Base-by-base conservation (phyloP, 2,329 filamentous ascomycete species). In the Cercospora sp. region DNA sequence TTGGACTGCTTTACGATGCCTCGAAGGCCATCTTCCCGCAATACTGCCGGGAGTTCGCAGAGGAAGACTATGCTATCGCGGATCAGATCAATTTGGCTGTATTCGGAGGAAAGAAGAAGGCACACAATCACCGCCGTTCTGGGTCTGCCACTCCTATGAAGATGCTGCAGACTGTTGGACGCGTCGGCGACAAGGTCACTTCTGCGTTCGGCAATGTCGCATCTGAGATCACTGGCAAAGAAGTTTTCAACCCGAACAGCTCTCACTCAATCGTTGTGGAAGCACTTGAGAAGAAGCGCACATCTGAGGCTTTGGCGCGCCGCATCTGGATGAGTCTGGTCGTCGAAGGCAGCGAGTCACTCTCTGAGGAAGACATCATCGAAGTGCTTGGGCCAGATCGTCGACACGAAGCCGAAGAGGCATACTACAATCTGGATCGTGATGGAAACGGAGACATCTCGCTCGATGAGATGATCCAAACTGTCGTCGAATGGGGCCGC, bases 241-340 rank as follows among this genome's bases (percentile, higher is more conserved):
- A 97, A 75, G 91, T 97, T 23, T 96, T 98, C 82, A 97, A 97
- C 79, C 90, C 93, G 13, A 94, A 92, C 75, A 91, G 93, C 5
- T 90, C 94, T 0, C 94, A 97, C 78, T 95, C 93, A 0, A 88
- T 98, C 60, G 93, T 98, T 5, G 85, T 96, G 12, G 89, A 96
- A 77, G 95, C 94, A 8, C 84, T 98, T 33, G 94, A 97, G 80
- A 94, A 93, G 81, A 89, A 87, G 53, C 85, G 86, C 68, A 91
- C 93, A 6, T 92, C 93, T 0, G 94, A 98, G 78, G 95, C 95
- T n/a, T 83, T 98, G 67, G 94, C 92, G n/a, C 90, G 89, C 73
- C 91, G 95, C 75, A 90, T 98, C 70, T 98, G 95, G 95, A 96
- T 97, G 92, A 97, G 94, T 0, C 96, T 97, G 77, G 95, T 97